Percentiles rank a stretch among this genome's conserved stretches.
These are phyloP conservation scores for Sindora glabra DNA, from an alignment of 306 rosid genomes.

Conservation along the genomic window DNA sequence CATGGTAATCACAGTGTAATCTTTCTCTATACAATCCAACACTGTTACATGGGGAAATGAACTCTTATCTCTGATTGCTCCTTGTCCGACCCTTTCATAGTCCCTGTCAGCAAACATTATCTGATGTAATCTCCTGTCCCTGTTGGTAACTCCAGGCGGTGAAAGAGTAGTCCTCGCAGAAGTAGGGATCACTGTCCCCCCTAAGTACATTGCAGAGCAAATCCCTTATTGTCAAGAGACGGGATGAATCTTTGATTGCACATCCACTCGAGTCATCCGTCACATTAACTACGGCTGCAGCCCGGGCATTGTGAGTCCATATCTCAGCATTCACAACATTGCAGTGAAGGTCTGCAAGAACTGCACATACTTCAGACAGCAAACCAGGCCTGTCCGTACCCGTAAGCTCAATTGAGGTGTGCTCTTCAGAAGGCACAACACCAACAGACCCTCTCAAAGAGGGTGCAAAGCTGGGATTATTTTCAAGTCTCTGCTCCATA, in stretches of 20 bases:
- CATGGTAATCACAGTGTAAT: slow-evolving; percentile 75
- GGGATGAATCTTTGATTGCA: slow-evolving; percentile 63
- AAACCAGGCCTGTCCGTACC: slow-evolving; percentile 95
- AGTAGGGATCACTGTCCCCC: slow-evolving; percentile 61
- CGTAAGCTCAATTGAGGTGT: slow-evolving; percentile 83
- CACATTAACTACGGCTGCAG: slow-evolving; percentile 90
- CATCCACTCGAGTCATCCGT: slow-evolving; percentile 61
- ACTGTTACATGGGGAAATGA: slow-evolving; percentile 64
- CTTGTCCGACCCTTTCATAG: slow-evolving; percentile 55
- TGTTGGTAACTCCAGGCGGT: slow-evolving; percentile 63
- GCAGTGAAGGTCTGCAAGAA: slow-evolving; percentile 83
- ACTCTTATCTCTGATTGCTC: slow-evolving; percentile 32
- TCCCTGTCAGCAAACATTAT: slow-evolving; percentile 94
- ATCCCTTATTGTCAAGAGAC: slow-evolving; percentile 60
- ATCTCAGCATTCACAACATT: slow-evolving; percentile 83
- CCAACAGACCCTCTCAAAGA: slow-evolving; percentile 81
- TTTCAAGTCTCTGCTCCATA: slow-evolving; percentile 85
- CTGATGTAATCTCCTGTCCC: slow-evolving; percentile 90
- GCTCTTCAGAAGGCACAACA: slow-evolving; percentile 79
- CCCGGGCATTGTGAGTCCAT: slow-evolving; percentile 93
- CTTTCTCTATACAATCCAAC: slow-evolving; percentile 65
- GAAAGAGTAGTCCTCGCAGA: slow-evolving; percentile 66
- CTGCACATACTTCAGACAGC: slow-evolving; percentile 90
- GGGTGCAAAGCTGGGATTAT: slow-evolving; percentile 58
- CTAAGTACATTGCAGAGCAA: slow-evolving; percentile 73